Conservation (phyloP, 2,329 filamentous ascomycete species). For the Zasmidium citrigriseum region DNA sequence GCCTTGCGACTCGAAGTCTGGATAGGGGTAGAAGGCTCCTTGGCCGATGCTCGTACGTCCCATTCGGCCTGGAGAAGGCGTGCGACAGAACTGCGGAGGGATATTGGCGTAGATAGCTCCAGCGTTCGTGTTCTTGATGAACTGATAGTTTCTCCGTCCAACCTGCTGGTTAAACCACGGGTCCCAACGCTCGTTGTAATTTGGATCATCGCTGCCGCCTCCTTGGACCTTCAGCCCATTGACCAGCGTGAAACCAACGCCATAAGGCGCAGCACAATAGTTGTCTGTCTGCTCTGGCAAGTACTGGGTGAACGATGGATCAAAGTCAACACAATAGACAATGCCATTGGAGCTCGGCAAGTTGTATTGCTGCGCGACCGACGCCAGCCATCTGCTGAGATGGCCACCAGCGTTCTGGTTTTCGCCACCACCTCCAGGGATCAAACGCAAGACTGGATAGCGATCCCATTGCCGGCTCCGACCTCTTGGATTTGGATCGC, state of each 20-base stretch:
- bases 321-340: constrained; percentile 5
- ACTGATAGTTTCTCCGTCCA: not conserved
- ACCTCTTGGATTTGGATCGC: not conserved
- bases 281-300: not conserved
- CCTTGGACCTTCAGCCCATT: constrained; percentile 3
- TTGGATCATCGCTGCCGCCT: not conserved
- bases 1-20: not conserved
- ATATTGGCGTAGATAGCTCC: not conserved
- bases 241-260: not conserved
- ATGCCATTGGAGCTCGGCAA: constrained; percentile 1
- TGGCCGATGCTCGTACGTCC: not conserved
- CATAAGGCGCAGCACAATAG: constrained; percentile 1
- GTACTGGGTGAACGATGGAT: not conserved
- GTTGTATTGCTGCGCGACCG: not conserved
- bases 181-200: not conserved
- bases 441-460: not conserved
- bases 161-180: not conserved
- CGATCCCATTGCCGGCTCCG: not conserved
- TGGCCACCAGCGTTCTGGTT: not conserved
- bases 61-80: not conserved
- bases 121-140: not conserved
- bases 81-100: not conserved
- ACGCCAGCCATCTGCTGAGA: not conserved
- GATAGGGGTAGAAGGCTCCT: not conserved
- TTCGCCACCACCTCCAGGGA: not conserved